Evolutionary conservation across 2,329 filamentous ascomycete species (phyloP), one percentile per base, ranked within the genome.

Genomic region (Sporothrix brunneoviolacea): DNA sequence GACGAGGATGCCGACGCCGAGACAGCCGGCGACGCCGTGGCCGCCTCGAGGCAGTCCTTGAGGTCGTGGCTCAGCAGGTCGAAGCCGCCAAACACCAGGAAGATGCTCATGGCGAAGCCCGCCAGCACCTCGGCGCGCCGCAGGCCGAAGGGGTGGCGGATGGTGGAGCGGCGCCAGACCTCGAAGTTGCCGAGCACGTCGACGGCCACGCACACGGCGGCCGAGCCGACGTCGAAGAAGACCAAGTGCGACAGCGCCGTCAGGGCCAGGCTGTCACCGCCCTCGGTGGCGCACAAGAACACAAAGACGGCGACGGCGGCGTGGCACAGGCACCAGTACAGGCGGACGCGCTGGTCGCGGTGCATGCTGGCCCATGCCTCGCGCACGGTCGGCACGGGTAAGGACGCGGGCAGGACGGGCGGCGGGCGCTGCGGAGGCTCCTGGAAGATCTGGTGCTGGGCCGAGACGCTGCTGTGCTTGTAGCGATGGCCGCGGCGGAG

Each of bases 141-240:
- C 21, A 98, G 79, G 4, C 85, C 91, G 63, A 98, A 98, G 0
- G 93, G 93, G 68, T 98, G 90, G 21, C 91, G 84, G 59, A 98
- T 86, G 58, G 85, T 94, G 59, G 88, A 91, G 41, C 91, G 81
- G 57, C 89, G 88, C 93, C 93, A 98, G 36, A 97, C 91, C 65
- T 98, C 93, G 61, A 98, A 98, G 66, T 98, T 98, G 46, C 88
- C 84, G 42, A 96, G 80, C 2, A 97, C 88, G 63, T 98, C 93
- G 41, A 97, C 91, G 12, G 82, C 83, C 4, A 95, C 90, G 65
- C 91, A 97, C 5, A 97, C 80, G 42, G 91, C 83, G 4, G 93
- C 93, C 30, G 90, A 93, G 2, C 95, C 81, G 8, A 93, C 91
- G 65, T 98, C 93, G 65, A 96, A 98, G 66, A 97, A 88, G 53